phyloP scores from a whole-genome alignment of 169 alveolate genomes.

The Plasmodium inui region DNA sequence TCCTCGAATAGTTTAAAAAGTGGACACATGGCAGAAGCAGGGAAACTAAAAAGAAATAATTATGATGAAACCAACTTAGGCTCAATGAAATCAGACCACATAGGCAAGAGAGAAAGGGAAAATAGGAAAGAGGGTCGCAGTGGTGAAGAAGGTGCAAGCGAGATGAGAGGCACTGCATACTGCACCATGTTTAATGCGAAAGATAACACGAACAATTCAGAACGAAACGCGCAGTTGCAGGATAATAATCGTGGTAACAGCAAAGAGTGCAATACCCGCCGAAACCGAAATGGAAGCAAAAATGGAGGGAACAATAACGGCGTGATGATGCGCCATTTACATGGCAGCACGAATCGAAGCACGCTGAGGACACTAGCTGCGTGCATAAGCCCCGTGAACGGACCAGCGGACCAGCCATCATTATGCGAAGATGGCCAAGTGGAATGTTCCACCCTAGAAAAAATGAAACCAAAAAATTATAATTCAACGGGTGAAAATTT shows the following conservation, averaged over 20 bases:
- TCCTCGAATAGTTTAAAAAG: slow-evolving; percentile 6
- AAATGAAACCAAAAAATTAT: background rate
- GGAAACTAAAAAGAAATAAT: slow-evolving; percentile 3
- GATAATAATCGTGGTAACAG: slow-evolving; percentile 13
- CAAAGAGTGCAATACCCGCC: background rate
- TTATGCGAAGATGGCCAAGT: background rate
- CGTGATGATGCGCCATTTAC: background rate
- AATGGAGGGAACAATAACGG: background rate
- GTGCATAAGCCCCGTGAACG: slow-evolving; percentile 7
- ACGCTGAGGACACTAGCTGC: slow-evolving; percentile 11
- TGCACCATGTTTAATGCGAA: background rate
- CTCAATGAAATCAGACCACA: background rate
- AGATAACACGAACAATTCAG: background rate
- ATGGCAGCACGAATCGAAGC: slow-evolving; percentile 9
- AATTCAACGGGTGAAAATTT: background rate
- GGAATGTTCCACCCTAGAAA: background rate
- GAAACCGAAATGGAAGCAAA: slow-evolving; percentile 11
- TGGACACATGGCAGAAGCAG: slow-evolving; percentile 1
- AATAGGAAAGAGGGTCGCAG: slow-evolving; percentile 1
- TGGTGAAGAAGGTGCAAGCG: background rate
- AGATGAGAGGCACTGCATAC: background rate
- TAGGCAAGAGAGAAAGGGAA: slow-evolving; percentile 18
- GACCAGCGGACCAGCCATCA: background rate
- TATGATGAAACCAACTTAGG: background rate
- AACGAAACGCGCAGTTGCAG: background rate